Percentiles rank a stretch among this genome's conserved stretches.
Conservation (phyloP, 805 yeast species). For the Candida railenensis region DNA sequence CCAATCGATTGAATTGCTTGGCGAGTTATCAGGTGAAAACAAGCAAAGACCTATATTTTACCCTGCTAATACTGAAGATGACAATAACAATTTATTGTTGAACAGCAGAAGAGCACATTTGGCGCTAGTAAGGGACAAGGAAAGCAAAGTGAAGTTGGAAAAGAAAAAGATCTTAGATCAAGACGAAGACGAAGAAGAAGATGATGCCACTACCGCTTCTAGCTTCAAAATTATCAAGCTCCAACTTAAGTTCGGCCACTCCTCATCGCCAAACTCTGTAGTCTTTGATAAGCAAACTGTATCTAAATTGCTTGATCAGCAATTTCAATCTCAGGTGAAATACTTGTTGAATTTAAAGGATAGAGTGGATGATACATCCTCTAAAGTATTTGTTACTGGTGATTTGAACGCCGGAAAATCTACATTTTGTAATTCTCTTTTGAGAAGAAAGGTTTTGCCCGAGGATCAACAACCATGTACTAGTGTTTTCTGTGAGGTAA, state of each 20-base stretch:
- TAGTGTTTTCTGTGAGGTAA: slow-evolving; percentile 90
- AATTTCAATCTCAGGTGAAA: slow-evolving; percentile 59
- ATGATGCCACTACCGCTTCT: slow-evolving; percentile 25
- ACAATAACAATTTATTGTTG: slow-evolving; percentile 33
- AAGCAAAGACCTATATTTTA: slow-evolving; percentile 59
- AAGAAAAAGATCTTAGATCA: slow-evolving; percentile 12
- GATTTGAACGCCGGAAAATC: slow-evolving; percentile 97
- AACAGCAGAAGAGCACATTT: slow-evolving; percentile 52
- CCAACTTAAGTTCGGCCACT: slow-evolving; percentile 49
- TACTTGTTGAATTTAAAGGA: slow-evolving; percentile 73
- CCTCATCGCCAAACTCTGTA: slow-evolving; percentile 15
- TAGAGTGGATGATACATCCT: slow-evolving; percentile 85
- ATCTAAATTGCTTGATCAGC: slow-evolving; percentile 67
- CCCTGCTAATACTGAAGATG: slow-evolving; percentile 45
- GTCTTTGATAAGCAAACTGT: slow-evolving; percentile 66
- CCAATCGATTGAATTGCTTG: slow-evolving; percentile 49
- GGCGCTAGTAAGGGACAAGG: slow-evolving; percentile 49
- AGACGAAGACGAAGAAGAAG: slow-evolving; percentile 14
- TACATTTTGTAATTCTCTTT: slow-evolving; percentile 87
- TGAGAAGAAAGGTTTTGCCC: slow-evolving; percentile 77
- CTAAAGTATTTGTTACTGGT: slow-evolving; percentile 95
- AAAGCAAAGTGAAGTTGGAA: slow-evolving; percentile 11
- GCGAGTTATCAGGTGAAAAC: slow-evolving; percentile 56
- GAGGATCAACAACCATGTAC: slow-evolving; percentile 99
- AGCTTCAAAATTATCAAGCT: slow-evolving; percentile 63